phyloP scores from a whole-genome alignment of 352 stramenopile species.

The Globisporangium polare region DNA sequence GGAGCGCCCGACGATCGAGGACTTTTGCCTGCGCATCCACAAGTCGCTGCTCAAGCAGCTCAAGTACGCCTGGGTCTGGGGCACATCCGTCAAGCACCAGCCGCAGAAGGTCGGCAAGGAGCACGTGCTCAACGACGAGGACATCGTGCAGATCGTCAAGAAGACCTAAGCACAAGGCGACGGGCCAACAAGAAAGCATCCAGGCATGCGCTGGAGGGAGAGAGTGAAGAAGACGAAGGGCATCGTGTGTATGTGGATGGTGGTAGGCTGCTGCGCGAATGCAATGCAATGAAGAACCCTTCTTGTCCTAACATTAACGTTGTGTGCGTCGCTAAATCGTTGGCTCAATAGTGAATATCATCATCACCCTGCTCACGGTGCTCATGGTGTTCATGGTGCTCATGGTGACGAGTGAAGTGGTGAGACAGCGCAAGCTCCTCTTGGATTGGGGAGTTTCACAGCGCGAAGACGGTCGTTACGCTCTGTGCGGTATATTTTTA shows the following conservation, averaged over 20 bases:
- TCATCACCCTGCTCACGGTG: too few species aligned
- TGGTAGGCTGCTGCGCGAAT: not conserved
- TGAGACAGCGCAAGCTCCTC: too few species aligned
- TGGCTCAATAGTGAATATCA: too few species aligned
- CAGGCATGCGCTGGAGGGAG: not conserved
- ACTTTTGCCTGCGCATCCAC: conserved; percentile 95
- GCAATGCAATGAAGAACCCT: not conserved
- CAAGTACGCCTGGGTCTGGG: conserved; percentile 98
- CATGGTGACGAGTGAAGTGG: too few species aligned
- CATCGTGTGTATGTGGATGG: not conserved
- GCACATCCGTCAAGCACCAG: conserved; percentile 96
- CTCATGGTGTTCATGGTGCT: too few species aligned
- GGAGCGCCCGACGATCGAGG: conserved; percentile 94
- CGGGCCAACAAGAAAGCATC: not conserved
- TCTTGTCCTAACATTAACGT: too few species aligned
- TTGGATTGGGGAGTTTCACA: too few species aligned
- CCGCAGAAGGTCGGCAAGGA: conserved; percentile 98
- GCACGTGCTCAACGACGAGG: conserved; percentile 97
- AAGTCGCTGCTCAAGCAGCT: conserved; percentile 87
- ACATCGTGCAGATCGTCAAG: conserved; percentile 99
- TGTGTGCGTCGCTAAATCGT: too few species aligned
- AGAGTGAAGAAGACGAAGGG: not conserved
- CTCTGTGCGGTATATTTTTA: not conserved
- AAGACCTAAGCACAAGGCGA: conserved; percentile 63
- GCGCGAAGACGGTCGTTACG: too few species aligned